Conservation (phyloP, 352 stramenopile genomes). For the Poterioochromonas sp. region DNA sequence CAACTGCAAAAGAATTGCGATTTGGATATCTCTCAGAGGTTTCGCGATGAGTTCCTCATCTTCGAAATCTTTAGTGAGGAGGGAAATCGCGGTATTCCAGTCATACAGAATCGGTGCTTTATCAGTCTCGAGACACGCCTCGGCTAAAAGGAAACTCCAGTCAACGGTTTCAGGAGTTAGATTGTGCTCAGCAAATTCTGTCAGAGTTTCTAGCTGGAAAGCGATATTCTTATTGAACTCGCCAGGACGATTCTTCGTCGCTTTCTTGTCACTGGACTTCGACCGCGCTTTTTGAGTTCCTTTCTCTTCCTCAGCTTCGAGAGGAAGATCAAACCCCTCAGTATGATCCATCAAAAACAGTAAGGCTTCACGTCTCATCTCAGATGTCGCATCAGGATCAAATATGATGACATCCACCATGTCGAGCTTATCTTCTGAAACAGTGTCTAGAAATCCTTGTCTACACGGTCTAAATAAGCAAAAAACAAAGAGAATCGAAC, state of each 20-base stretch:
- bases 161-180: not conserved
- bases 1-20: not conserved
- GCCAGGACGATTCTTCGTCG: not conserved
- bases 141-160: not conserved
- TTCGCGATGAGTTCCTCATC: not conserved
- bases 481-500: too few relatives aligned
- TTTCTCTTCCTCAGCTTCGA: not conserved
- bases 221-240: too few relatives aligned
- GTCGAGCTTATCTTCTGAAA: not conserved
- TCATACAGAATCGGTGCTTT: not conserved
- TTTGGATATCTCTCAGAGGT: not conserved
- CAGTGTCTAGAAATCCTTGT: not conserved
- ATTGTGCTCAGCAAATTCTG: slow-evolving; percentile 14
- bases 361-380: not conserved
- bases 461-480: too few relatives aligned
- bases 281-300: not conserved
- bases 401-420: not conserved
- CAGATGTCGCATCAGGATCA: not conserved
- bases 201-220: slow-evolving; percentile 1
- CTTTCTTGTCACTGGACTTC: not conserved
- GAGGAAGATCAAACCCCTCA: not conserved
- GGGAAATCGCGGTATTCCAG: not conserved
- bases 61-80: not conserved
- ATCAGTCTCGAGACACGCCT: not conserved
- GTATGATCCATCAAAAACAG: slow-evolving; percentile 11